phyloP scores from a whole-genome alignment of 2,329 filamentous ascomycete genomes.

The Alternaria brassicae region DNA sequence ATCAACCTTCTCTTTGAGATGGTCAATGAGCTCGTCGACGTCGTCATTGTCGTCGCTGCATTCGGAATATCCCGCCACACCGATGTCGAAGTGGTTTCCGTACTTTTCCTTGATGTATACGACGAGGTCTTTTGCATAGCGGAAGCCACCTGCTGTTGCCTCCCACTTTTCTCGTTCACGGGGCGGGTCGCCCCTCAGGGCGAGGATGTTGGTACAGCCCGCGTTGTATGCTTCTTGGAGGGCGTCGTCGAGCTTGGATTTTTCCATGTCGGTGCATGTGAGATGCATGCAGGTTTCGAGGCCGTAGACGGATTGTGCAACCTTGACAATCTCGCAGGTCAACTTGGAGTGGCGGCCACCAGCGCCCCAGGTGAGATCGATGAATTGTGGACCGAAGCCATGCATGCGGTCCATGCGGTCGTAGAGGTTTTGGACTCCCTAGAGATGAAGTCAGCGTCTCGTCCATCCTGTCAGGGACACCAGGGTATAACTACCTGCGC shows the following conservation, averaged over 20 bases:
- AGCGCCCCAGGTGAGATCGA: conserved; percentile 98
- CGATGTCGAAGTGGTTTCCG: conserved; percentile 93
- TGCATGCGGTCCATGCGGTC: conserved; percentile 99
- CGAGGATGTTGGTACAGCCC: conserved; percentile 96
- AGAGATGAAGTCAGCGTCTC: conserved; percentile 19
- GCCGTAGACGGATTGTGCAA: conserved; percentile 93
- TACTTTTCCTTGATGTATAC: conserved; percentile 81
- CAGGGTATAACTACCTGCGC: conserved; percentile 63
- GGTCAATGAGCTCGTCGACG: conserved; percentile 82
- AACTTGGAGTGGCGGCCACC: conserved; percentile 89
- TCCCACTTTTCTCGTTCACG: conserved; percentile 94
- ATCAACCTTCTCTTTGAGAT: conserved; percentile 97
- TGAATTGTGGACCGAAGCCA: conserved; percentile 89
- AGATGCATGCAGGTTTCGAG: conserved; percentile 99
- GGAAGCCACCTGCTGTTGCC: conserved; percentile 83
- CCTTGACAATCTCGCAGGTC: conserved; percentile 96
- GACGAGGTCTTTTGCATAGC: conserved; percentile 90
- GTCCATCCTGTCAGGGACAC: neutral
- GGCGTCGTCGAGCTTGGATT: conserved; percentile 87
- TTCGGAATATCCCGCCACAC: conserved; percentile 95
- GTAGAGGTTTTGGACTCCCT: conserved; percentile 97
- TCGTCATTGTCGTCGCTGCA: conserved; percentile 93
- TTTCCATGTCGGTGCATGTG: conserved; percentile 97
- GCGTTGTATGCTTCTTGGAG: conserved; percentile 88
- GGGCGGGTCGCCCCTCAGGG: conserved; percentile 90